Conservation (phyloP, 805 yeast genomes). For the Metschnikowia colocasiae region DNA sequence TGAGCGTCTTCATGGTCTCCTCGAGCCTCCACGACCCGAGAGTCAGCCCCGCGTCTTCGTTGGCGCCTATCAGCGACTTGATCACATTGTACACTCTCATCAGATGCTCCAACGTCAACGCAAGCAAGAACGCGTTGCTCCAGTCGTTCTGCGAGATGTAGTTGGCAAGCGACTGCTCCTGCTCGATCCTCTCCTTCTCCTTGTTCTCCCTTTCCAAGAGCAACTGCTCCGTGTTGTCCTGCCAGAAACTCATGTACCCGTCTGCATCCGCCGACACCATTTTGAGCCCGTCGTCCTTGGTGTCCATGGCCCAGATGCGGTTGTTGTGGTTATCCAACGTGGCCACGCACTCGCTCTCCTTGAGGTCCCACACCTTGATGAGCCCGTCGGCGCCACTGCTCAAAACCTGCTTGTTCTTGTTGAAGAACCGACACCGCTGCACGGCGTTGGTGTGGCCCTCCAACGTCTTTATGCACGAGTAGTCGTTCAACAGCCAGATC, state of each 20-base stretch:
- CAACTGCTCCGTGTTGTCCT: constrained; percentile 77
- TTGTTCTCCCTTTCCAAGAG: constrained; percentile 46
- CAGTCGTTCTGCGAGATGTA: constrained; percentile 70
- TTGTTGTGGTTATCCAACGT: constrained; percentile 91
- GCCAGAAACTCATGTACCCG: constrained; percentile 87
- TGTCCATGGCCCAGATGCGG: constrained; percentile 87
- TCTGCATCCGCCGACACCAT: constrained; percentile 92
- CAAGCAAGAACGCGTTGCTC: constrained; percentile 83
- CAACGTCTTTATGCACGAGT: constrained; percentile 71
- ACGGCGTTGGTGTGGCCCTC: constrained; percentile 95
- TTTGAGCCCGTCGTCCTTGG: constrained; percentile 59
- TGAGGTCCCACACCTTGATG: constrained; percentile 82
- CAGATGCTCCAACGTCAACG: constrained; percentile 85
- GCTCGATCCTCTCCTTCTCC: constrained; percentile 63
- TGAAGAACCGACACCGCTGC: constrained; percentile 71
- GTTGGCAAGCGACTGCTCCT: constrained; percentile 83
- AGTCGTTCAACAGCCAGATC: constrained; percentile 83
- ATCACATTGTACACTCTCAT: constrained; percentile 80
- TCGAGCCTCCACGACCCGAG: constrained; percentile 64
- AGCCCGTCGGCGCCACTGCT: constrained; percentile 94
- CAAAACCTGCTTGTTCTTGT: constrained; percentile 62
- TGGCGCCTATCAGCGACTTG: constrained; percentile 52
- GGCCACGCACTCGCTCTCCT: constrained; percentile 62
- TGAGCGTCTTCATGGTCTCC: constrained; percentile 53
- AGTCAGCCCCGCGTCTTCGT: constrained; percentile 45